A percentile compares a stretch with the other conserved stretches of the same genome.
These are phyloP conservation scores for Ceratocystiopsis sp. DNA, from an alignment of 2,329 filamentous ascomycete species.

Conservation along the genomic window DNA sequence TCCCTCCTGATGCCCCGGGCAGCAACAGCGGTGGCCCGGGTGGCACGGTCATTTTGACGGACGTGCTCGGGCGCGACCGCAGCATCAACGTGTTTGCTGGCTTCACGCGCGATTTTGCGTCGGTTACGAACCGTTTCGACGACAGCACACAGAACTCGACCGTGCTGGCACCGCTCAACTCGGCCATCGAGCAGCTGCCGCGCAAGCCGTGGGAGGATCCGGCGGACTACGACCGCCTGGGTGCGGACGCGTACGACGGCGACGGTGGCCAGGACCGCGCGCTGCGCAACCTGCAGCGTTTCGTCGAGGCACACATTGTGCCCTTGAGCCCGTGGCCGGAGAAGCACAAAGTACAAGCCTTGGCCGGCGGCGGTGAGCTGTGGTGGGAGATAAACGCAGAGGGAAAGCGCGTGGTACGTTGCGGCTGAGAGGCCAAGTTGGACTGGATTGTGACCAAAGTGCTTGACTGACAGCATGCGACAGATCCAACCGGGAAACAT, in stretches of 20 bases:
- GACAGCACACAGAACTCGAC: conserved; percentile 55
- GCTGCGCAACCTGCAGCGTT: conserved; percentile 55
- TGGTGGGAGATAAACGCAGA: conserved; percentile 62
- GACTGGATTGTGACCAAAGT: too few species aligned
- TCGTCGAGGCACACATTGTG: conserved; percentile 77
- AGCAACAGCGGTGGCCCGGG: conserved; percentile 14
- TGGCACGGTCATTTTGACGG: conserved; percentile 52
- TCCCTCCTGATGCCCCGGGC: conserved; percentile 9
- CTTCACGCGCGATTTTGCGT: conserved; percentile 57
- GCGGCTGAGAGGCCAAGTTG: too few species aligned
- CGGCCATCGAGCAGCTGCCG: conserved; percentile 58
- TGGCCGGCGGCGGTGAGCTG: conserved; percentile 46
- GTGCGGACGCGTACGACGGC: conserved; percentile 59
- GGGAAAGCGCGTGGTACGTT: conserved; percentile 47
- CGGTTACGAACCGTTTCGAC: conserved; percentile 52
- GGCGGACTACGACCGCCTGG: conserved; percentile 50
- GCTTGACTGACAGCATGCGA: neutral
- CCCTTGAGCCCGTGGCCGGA: conserved; percentile 59
- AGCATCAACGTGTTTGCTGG: conserved; percentile 72
- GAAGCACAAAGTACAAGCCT: conserved; percentile 45
- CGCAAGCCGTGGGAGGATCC: conserved; percentile 77
- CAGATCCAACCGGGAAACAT: conserved; percentile 66
- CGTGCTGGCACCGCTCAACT: conserved; percentile 75
- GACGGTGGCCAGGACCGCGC: conserved; percentile 60
- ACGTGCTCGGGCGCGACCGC: conserved; percentile 66